Base-by-base conservation (phyloP, 2,329 filamentous ascomycete species). In the Colletotrichum musae region DNA sequence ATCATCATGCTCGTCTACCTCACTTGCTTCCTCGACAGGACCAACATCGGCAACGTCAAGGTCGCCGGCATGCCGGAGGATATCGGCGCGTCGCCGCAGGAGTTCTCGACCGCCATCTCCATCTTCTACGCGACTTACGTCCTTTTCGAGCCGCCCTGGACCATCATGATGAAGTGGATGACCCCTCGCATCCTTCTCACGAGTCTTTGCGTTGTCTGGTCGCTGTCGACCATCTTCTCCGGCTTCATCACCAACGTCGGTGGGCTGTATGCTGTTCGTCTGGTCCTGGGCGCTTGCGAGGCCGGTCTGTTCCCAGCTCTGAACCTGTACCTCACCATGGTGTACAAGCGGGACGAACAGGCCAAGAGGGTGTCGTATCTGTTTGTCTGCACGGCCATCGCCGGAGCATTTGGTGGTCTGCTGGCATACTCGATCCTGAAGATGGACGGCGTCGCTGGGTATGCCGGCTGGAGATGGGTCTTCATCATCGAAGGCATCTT, bases 1-100 rank as follows among this genome's bases (percentile, higher is more conserved):
- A 83, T 88, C 63, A 85, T 89, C 67, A 88, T 87, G 82, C 75
- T 87, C 54, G 81, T 88, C 5, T 90, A 88, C 70, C 73, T 90
- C 21, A 81, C 82, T 4, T 87, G 84, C 70, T 88, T 87, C 72
- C 78, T 89, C 48, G 88, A 90, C 75, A 81, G 88, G 62, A 80
- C 81, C 21, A 87, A 87, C 71, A 87, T 88, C 76, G 83, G 84
- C 56, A 87, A 87, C 72, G 84, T 85, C 70, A 81, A 81, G 64
- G 79, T 82, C 6, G 82, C 81, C 41, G 80, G 81, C 53, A 84
- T 86, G 81, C 80, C 82, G 2, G 76, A 80, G 47, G 84, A 82
- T 67, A 84, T 86, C 54, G 74, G 77, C 24, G 80, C 82, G 13
- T 78, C 78, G 1, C 74, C 75, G 10, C 76, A 77, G 39, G 77